Evolutionary conservation across 1,284 basidiomycete species (phyloP).

Genomic region (Peniophora sp.): DNA sequence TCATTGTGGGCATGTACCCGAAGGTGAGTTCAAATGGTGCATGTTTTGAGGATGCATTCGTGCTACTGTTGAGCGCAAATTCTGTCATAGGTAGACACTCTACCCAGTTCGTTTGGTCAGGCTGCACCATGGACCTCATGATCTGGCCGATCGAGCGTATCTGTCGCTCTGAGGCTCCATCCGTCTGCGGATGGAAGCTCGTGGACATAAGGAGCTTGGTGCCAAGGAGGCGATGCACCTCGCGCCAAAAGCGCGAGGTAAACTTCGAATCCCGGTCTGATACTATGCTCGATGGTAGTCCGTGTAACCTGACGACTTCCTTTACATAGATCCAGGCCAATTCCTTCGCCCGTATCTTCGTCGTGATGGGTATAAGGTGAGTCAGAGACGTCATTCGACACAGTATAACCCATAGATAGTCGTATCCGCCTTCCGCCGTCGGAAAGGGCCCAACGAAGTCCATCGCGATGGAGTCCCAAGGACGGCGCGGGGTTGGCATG

Average conservation of each 20-base stretch:
- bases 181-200: constrained; percentile 13
- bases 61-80: constrained; percentile 26
- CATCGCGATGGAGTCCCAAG: constrained; percentile 23
- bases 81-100: constrained; percentile 20
- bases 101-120: constrained; percentile 26
- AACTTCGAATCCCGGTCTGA: constrained; percentile 34
- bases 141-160: constrained; percentile 11
- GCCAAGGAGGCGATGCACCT: constrained; percentile 11
- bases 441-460: constrained; percentile 38
- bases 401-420: constrained; percentile 29
- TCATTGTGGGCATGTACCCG: constrained; percentile 11
- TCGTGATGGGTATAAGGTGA: constrained; percentile 23
- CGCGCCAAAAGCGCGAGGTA: constrained; percentile 18
- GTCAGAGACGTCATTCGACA: constrained; percentile 26
- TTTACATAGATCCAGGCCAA: constrained; percentile 23
- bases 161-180: constrained; percentile 11
- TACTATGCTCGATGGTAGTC: constrained; percentile 30
- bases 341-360: constrained; percentile 22
- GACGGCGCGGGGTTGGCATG: background rate
- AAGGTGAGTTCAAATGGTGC: constrained; percentile 21
- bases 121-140: constrained; percentile 12
- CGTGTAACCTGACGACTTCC: constrained; percentile 33
- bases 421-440: constrained; percentile 20
- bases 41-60: constrained; percentile 15
- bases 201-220: constrained; percentile 12